Conservation (phyloP, 2,329 filamentous ascomycete species). For the Talaromyces sp. region DNA sequence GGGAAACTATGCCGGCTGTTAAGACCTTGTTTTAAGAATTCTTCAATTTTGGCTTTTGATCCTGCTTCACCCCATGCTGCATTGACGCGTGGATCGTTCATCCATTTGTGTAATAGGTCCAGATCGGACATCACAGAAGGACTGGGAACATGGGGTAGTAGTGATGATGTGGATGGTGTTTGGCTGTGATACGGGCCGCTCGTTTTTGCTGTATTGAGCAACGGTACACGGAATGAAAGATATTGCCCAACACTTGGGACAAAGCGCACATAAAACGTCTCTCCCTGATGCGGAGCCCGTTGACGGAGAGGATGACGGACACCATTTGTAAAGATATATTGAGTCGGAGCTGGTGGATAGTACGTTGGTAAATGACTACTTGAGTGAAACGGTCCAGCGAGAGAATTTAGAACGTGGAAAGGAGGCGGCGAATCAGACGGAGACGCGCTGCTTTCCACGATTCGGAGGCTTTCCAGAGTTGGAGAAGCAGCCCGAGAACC, state of each 20-base stretch:
- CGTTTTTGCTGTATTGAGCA: slow-evolving; percentile 52
- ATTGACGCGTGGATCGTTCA: slow-evolving; percentile 78
- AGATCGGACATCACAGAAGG: slow-evolving; percentile 51
- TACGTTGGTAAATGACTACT: slow-evolving; percentile 85
- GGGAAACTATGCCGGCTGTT: slow-evolving; percentile 76
- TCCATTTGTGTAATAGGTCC: slow-evolving; percentile 78
- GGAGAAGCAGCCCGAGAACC: slow-evolving; percentile 53
- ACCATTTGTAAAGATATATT: slow-evolving; percentile 74
- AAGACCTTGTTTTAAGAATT: slow-evolving; percentile 66
- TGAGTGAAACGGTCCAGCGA: slow-evolving; percentile 70
- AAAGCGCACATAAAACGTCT: slow-evolving; percentile 86
- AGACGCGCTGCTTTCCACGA: slow-evolving; percentile 9
- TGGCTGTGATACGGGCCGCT: slow-evolving; percentile 29
- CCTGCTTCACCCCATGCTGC: slow-evolving; percentile 76
- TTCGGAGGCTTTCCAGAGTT: slow-evolving; percentile 30
- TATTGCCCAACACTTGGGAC: slow-evolving; percentile 79
- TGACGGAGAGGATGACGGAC: slow-evolving; percentile 81
- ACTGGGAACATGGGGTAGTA: slow-evolving; percentile 34
- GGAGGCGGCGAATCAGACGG: slow-evolving; percentile 33
- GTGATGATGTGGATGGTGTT: slow-evolving; percentile 37
- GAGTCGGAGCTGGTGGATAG: slow-evolving; percentile 77
- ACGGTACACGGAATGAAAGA: slow-evolving; percentile 83
- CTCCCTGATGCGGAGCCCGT: slow-evolving; percentile 84
- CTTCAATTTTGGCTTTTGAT: slow-evolving; percentile 55
- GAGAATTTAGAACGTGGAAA: slow-evolving; percentile 25